These are phyloP conservation scores for Ganoderma boninense DNA, from an alignment of 1,284 basidiomycete species.

Conservation along the genomic window DNA sequence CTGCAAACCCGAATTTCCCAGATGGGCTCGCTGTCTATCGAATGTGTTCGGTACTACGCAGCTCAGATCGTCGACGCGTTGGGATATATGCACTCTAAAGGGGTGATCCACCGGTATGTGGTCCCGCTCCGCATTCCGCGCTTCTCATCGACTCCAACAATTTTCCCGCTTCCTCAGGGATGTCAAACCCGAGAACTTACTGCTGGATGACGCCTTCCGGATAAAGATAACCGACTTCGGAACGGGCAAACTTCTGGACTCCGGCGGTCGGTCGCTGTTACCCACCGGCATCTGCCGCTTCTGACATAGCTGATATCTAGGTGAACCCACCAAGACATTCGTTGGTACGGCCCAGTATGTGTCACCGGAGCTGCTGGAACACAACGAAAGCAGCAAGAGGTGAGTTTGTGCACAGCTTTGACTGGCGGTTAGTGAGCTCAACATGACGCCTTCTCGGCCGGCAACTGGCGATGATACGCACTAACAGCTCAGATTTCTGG, in stretches of 20 bases:
- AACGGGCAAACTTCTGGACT: constrained; percentile 87
- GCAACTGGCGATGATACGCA: neutral
- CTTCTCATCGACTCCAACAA: constrained; percentile 16
- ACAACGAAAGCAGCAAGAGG: constrained; percentile 79
- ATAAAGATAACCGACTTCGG: constrained; percentile 98
- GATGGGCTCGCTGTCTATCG: constrained; percentile 83
- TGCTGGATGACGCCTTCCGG: constrained; percentile 86
- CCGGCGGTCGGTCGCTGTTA: constrained; percentile 51
- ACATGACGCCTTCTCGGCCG: constrained; percentile 22
- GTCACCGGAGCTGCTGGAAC: constrained; percentile 89
- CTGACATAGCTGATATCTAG: constrained; percentile 40
- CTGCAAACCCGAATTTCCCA: constrained; percentile 82
- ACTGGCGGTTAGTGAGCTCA: constrained; percentile 21
- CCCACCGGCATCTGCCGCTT: constrained; percentile 29
- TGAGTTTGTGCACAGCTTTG: constrained; percentile 37
- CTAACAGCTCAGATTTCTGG: constrained; percentile 92
- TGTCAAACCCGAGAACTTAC: constrained; percentile 93
- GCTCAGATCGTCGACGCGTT: constrained; percentile 91
- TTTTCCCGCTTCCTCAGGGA: constrained; percentile 55
- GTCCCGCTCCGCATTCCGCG: constrained; percentile 16
- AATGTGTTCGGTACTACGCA: constrained; percentile 82
- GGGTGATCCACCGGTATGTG: constrained; percentile 84
- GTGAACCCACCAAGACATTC: constrained; percentile 78
- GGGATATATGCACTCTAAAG: constrained; percentile 88
- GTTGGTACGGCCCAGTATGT: constrained; percentile 98